Conservation (phyloP, 2,329 filamentous ascomycete species). For the Rugonectria rugulosa region DNA sequence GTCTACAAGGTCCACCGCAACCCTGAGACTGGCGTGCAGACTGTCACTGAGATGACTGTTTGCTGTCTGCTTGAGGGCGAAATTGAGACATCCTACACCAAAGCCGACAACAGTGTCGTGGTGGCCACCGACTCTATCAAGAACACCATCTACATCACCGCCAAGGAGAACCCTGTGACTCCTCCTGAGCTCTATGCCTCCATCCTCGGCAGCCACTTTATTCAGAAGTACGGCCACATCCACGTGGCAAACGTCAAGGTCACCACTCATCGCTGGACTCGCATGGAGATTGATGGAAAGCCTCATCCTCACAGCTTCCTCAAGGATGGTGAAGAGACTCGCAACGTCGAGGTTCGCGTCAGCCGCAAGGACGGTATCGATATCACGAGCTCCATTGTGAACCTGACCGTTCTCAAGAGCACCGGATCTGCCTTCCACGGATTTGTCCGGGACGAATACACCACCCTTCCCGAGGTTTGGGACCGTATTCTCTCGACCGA, state of each 20-base stretch:
- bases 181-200: slow-evolving; percentile 92
- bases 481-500: slow-evolving; percentile 96
- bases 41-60: slow-evolving; percentile 93
- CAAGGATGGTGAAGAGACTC: slow-evolving; percentile 87
- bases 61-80: slow-evolving; percentile 91
- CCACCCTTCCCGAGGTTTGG: slow-evolving; percentile 87
- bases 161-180: slow-evolving; percentile 90
- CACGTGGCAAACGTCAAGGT: slow-evolving; percentile 82
- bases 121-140: slow-evolving; percentile 98
- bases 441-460: slow-evolving; percentile 93
- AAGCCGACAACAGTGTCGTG: slow-evolving; percentile 92
- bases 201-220: slow-evolving; percentile 86
- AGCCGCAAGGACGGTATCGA: slow-evolving; percentile 74
- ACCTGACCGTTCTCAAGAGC: slow-evolving; percentile 91
- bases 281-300: slow-evolving; percentile 85
- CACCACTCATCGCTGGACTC: slow-evolving; percentile 88
- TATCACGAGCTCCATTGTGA: slow-evolving; percentile 79
- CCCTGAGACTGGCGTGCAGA: slow-evolving; percentile 77
- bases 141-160: slow-evolving; percentile 94
- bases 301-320: slow-evolving; percentile 95
- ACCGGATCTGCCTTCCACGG: slow-evolving; percentile 96
- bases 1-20: slow-evolving; percentile 94
- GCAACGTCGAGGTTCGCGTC: slow-evolving; percentile 78
- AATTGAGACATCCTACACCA: slow-evolving; percentile 89
- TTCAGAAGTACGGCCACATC: slow-evolving; percentile 89